Evolutionary conservation across 2,329 filamentous ascomycete species (phyloP), one percentile per base, ranked within the genome.

Genomic region (Nemania sp.): DNA sequence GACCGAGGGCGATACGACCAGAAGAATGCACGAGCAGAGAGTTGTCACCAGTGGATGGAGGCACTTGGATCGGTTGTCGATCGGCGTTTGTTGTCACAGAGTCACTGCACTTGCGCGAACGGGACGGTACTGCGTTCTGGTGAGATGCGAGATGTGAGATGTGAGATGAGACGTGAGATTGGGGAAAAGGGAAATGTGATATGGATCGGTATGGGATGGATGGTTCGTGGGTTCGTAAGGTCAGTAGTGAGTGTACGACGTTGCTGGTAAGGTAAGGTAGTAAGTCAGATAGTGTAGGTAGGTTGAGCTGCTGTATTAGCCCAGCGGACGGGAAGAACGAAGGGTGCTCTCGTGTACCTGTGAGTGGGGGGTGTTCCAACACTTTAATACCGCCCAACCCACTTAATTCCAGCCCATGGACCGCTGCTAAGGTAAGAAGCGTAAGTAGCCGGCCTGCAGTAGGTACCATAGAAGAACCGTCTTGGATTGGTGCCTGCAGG

Each of bases 351-450:
- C 3, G 35, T 39, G 35, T 29, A 29, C 25, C 25, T 7, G 40
- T 54, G 60, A 57, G 40, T 54, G 60, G 57, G 60, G 60, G 60
- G 60, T 49, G 48, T 57, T 54, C 43, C 57, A 42, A 54, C 49
- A 53, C 37, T 63, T 63, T 63, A 63, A 63, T 63, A 63, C 57
- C 57, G 57, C 57, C 60, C 57, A 46, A 53, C 59, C 55, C 25
- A 45, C 50, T 43, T 45, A 55, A 45, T 53, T 29, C 46, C 55
- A 59, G 50, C 55, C 37, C 54, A n/a, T 45, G 49, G 46, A 34
- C 49, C 40, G 40, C 20, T 40, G 11, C 39, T 20, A 34, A 52
- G 42, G 46, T 32, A 45, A 15, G 25, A 47, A 46, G 43, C 43
- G 43, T n/a, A 29, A 21, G 18, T 46, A 46, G 7, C 43, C 43